These are phyloP conservation scores for Cucurbitaria berberidis DNA, from an alignment of 2,329 filamentous ascomycete species.

Conservation along the genomic window DNA sequence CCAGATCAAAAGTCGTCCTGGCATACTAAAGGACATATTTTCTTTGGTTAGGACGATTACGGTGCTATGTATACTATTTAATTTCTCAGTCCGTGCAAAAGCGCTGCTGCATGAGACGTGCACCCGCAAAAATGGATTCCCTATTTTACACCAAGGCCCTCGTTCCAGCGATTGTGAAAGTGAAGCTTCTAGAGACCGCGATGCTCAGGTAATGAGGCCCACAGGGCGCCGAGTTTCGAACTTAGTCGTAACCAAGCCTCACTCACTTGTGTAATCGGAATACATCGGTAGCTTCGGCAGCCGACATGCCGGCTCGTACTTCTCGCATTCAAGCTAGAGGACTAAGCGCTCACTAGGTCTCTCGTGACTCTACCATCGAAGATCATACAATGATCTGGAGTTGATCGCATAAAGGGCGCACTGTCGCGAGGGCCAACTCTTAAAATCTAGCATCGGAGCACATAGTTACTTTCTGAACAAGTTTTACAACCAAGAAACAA, in stretches of 20 bases:
- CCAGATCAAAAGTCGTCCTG: constrained; percentile 4
- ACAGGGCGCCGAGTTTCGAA: neutral
- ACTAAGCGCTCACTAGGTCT: neutral
- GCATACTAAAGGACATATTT: neutral
- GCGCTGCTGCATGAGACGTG: neutral
- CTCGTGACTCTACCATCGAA: neutral
- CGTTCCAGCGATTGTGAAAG: neutral
- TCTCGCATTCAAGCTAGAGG: neutral
- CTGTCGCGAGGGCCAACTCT: neutral
- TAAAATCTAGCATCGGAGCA: neutral
- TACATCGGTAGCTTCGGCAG: neutral
- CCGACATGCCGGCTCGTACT: constrained; percentile 5
- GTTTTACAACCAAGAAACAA: neutral
- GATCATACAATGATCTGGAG: neutral
- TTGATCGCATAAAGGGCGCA: neutral
- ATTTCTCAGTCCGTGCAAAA: neutral
- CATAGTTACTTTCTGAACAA: too few species aligned
- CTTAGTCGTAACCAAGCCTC: neutral
- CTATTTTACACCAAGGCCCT: neutral
- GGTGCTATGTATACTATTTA: neutral
- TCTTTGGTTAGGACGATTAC: neutral
- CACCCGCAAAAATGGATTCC: neutral
- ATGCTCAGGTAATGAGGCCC: neutral
- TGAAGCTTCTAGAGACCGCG: neutral
- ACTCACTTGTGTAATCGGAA: neutral